Percentiles rank a stretch among this genome's conserved stretches.
These are phyloP conservation scores for Didymella pinodella DNA, from an alignment of 2,329 filamentous ascomycete species.

Conservation along the genomic window DNA sequence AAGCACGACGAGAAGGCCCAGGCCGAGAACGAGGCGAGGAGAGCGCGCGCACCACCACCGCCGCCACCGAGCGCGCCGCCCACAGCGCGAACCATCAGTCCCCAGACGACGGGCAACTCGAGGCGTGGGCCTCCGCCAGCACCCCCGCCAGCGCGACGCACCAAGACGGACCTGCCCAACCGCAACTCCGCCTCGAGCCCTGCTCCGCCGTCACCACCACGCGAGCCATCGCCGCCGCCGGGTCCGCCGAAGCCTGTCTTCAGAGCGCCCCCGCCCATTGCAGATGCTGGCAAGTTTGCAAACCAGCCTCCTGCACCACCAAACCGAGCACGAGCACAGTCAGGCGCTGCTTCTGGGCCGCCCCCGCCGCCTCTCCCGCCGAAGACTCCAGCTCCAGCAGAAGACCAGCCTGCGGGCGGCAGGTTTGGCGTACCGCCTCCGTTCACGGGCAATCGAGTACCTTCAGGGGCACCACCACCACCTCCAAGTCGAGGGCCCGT, in stretches of 20 bases:
- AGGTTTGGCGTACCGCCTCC: slow-evolving; percentile 82
- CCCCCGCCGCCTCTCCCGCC: slow-evolving; percentile 70
- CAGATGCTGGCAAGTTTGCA: slow-evolving; percentile 88
- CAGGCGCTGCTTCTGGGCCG: slow-evolving; percentile 61
- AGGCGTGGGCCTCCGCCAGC: slow-evolving; percentile 68
- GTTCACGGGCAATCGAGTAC: slow-evolving; percentile 70
- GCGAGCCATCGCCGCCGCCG: slow-evolving; percentile 74
- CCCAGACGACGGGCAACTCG: slow-evolving; percentile 69
- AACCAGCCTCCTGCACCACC: slow-evolving; percentile 57
- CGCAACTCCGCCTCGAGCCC: slow-evolving; percentile 62
- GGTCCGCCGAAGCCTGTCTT: slow-evolving; percentile 72
- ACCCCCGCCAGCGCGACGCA: slow-evolving; percentile 61
- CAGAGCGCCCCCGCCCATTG: slow-evolving; percentile 83
- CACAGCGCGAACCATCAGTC: slow-evolving; percentile 59
- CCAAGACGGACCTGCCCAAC: slow-evolving; percentile 52
- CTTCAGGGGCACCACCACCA: slow-evolving; percentile 74
- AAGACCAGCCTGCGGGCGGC: slow-evolving; percentile 60
- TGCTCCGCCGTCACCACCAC: slow-evolving; percentile 68
- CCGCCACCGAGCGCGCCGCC: slow-evolving; percentile 61
- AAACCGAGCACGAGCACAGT: slow-evolving; percentile 59
- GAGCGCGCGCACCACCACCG: slow-evolving; percentile 67
- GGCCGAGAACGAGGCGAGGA: slow-evolving; percentile 58
- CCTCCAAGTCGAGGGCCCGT: slow-evolving; percentile 75
- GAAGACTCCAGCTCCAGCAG: slow-evolving; percentile 69
- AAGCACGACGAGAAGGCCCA: slow-evolving; percentile 60